Evolutionary conservation across 805 yeast genomes (phyloP), one percentile per base, ranked within the genome.

Genomic region (Lipomyces japonicus): DNA sequence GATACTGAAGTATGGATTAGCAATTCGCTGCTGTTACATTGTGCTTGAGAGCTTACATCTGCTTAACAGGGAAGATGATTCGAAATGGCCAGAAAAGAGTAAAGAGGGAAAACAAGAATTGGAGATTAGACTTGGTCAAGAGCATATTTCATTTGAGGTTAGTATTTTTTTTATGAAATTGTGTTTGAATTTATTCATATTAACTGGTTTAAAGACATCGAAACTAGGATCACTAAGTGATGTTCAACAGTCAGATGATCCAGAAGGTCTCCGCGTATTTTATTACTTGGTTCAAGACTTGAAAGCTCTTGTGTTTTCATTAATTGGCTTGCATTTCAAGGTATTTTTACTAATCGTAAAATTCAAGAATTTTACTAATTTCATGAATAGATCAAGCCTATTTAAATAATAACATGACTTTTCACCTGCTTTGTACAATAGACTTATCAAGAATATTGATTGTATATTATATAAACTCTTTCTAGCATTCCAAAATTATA

Each of bases 251-350:
- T 63, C 72, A 30, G 69, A 68, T 1, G 77, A 74, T 48, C 72
- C 75, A 0, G 76, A 72, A 39, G 77, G 78, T 0, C 51, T 75
- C 21, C 58, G 75, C 44, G 73, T 67, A 3, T 75, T 71, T 46
- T 73, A 74, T 50, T 75, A 69, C 46, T 62, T 74, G 38, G 64
- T 71, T 1, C 75, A 72, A 46, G 75, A 74, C 59, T 47, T 74
- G 26, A 73, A 72, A 53, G 74, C 75, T 2, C 49, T 74, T 21
- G 58, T 74, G 1, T 74, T 72, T 48, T 71, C 78, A 1, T 51
- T 74, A 24, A 72, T 71, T 21, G 61, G 69, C 1, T 55, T 74
- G 39, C 75, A 73, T 56, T 74, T 70, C 62, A 73, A 73, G 62
- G 67, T 73, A 41, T 22, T 16, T 21, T 28, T 10, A 10, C 16